Percentiles rank a stretch among this genome's conserved stretches.
Evolutionary conservation across 163 green algal species (phyloP).

Genomic region (Smithsoniella earleae): DNA sequence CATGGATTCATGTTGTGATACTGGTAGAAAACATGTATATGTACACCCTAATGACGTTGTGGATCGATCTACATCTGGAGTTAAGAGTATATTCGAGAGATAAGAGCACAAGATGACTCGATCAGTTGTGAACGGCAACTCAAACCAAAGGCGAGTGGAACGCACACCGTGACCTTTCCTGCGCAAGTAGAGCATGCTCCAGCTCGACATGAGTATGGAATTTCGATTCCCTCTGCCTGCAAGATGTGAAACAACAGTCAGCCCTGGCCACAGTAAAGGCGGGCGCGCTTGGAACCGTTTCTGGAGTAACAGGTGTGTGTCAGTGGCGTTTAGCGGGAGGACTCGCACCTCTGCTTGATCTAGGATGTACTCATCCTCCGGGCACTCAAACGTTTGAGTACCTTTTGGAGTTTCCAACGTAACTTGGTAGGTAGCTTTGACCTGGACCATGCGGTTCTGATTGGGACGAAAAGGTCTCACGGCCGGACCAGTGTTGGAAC

Average conservation of each 20-base stretch:
- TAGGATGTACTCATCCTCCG: slow-evolving; percentile 69
- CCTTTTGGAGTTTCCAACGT: slow-evolving; percentile 30
- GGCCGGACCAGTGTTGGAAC: too few species aligned
- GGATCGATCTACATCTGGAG: neutral
- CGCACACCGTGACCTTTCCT: slow-evolving; percentile 54
- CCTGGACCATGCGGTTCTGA: too few species aligned
- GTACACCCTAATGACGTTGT: neutral
- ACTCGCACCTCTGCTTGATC: slow-evolving; percentile 40
- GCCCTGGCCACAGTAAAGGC: neutral
- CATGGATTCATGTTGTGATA: neutral
- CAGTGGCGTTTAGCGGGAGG: neutral
- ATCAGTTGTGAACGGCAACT: too few species aligned
- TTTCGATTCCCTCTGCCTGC: slow-evolving; percentile 72
- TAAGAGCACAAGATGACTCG: neutral
- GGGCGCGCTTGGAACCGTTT: neutral
- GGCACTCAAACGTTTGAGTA: slow-evolving; percentile 53
- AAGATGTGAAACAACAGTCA: neutral
- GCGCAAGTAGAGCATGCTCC: slow-evolving; percentile 80
- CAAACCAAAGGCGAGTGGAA: too few species aligned
- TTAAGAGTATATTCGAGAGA: neutral
- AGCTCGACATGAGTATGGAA: slow-evolving; percentile 82
- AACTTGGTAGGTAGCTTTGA: neutral
- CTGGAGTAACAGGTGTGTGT: neutral
- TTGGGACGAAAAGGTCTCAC: too few species aligned
- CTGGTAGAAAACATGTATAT: neutral